Conservation (phyloP, 768 basidiomycete species). For the Leccinum uliginosum region DNA sequence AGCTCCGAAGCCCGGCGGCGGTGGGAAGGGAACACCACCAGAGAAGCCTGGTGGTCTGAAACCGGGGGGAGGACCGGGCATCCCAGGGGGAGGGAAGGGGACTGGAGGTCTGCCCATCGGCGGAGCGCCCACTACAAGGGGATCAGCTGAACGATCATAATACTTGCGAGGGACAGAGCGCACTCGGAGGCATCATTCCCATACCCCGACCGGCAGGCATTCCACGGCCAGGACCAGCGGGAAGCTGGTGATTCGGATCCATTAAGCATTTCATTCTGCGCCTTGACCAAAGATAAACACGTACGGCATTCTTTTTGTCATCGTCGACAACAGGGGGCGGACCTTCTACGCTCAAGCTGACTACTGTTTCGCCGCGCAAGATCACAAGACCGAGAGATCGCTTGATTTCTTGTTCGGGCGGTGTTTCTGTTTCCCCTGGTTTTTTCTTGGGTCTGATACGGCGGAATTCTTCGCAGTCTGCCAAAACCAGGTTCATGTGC, state of each 20-base stretch:
- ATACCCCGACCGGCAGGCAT: constrained; percentile 97
- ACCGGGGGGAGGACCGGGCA: constrained; percentile 84
- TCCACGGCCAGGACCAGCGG: constrained; percentile 88
- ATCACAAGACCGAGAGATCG: constrained; percentile 95
- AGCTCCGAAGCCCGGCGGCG: constrained; percentile 76
- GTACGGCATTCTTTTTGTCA: constrained; percentile 77
- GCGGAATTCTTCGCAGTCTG: constrained; percentile 97
- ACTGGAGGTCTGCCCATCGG: constrained; percentile 66
- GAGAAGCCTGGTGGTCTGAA: constrained; percentile 84
- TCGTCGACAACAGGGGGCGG: constrained; percentile 90
- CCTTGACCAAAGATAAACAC: constrained; percentile 24
- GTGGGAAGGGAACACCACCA: constrained; percentile 73
- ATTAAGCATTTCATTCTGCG: constrained; percentile 14
- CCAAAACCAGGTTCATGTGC: constrained; percentile 98
- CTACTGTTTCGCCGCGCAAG: constrained; percentile 92
- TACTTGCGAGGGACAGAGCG: constrained; percentile 27
- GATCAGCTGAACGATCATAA: constrained; percentile 16
- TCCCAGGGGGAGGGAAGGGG: constrained; percentile 61
- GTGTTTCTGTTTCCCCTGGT: constrained; percentile 65
- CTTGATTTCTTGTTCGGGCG: constrained; percentile 90
- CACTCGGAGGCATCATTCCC: constrained; percentile 89
- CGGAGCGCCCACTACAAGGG: constrained; percentile 51
- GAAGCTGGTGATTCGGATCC: constrained; percentile 47
- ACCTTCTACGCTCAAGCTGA: constrained; percentile 91
- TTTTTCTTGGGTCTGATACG: constrained; percentile 92